Percentiles rank a stretch among this genome's conserved stretches.
Evolutionary conservation across 2,329 filamentous ascomycete species (phyloP).

Genomic region (Aspergillus ruber): DNA sequence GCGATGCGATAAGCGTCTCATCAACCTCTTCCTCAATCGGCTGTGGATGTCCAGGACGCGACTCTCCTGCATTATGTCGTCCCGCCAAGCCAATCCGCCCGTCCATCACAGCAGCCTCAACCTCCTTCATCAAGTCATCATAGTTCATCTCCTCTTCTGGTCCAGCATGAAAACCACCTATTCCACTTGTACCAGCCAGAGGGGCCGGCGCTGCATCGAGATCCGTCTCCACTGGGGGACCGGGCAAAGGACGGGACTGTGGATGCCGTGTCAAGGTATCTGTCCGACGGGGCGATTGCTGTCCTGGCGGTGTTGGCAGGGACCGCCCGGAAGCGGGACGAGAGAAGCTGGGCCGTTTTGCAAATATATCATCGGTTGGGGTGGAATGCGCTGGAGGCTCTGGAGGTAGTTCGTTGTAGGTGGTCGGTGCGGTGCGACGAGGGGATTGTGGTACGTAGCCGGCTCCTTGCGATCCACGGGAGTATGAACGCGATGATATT

Average conservation of each 20-base stretch:
- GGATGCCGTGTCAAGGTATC: conserved; percentile 52
- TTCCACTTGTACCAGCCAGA: conserved; percentile 11
- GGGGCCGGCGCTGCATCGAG: conserved; percentile 16
- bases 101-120: conserved; percentile 48
- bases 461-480: conserved; percentile 16
- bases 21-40: conserved; percentile 9
- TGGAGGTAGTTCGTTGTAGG: conserved; percentile 27
- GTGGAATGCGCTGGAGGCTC: conserved; percentile 27
- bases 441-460: conserved; percentile 19
- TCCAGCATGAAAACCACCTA: conserved; percentile 25
- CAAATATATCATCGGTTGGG: conserved; percentile 19
- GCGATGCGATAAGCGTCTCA: conserved; percentile 18
- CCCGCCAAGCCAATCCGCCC: conserved; percentile 17
- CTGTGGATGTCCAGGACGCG: conserved; percentile 12
- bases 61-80: conserved; percentile 21
- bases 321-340: conserved; percentile 32
- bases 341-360: conserved; percentile 20
- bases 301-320: conserved; percentile 44
- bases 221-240: conserved; percentile 46
- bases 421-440: conserved; percentile 10
- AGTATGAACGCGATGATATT: conserved; percentile 17
- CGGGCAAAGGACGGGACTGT: conserved; percentile 53
- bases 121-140: conserved; percentile 53
- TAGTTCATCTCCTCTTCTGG: conserved; percentile 39
- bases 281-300: conserved; percentile 46